A percentile compares a stretch with the other conserved stretches of the same genome.
Evolutionary conservation across 192 early-diverging fungal species (phyloP).

Genomic region (Gryganskiella cystojenkinii): DNA sequence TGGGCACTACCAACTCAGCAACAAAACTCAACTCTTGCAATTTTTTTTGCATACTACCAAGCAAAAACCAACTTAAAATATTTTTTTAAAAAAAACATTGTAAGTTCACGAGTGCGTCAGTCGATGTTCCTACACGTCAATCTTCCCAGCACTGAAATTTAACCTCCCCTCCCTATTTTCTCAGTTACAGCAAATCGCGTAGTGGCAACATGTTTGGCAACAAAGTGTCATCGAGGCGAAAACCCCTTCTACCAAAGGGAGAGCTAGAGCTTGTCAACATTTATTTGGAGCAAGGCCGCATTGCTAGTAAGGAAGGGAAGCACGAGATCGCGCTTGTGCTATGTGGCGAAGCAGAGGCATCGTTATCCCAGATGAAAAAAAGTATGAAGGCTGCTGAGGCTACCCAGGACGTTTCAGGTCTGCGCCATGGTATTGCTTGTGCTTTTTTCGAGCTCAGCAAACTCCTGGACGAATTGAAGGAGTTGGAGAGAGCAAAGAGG

Average conservation of each 20-base stretch:
- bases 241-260: not conserved
- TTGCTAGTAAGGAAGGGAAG: too few relatives aligned
- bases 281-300: not conserved
- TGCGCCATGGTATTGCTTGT: not conserved
- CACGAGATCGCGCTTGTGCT: conserved; percentile 1
- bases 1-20: too few relatives aligned
- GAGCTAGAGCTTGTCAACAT: not conserved
- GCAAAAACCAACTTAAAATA: too few relatives aligned
- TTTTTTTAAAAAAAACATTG: too few relatives aligned
- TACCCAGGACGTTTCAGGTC: too few relatives aligned
- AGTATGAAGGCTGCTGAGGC: not conserved
- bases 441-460: not conserved
- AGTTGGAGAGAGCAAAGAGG: not conserved
- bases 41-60: too few relatives aligned
- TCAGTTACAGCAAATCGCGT: too few relatives aligned
- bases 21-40: too few relatives aligned
- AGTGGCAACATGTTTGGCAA: conserved; percentile 2
- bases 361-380: conserved; percentile 1
- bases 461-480: not conserved
- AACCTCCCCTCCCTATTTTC: too few relatives aligned
- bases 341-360: not conserved
- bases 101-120: too few relatives aligned
- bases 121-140: too few relatives aligned
- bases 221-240: not conserved
- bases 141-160: too few relatives aligned